Conservation (phyloP, 495 filamentous ascomycete species). For the Lasiosphaeria hispida region DNA sequence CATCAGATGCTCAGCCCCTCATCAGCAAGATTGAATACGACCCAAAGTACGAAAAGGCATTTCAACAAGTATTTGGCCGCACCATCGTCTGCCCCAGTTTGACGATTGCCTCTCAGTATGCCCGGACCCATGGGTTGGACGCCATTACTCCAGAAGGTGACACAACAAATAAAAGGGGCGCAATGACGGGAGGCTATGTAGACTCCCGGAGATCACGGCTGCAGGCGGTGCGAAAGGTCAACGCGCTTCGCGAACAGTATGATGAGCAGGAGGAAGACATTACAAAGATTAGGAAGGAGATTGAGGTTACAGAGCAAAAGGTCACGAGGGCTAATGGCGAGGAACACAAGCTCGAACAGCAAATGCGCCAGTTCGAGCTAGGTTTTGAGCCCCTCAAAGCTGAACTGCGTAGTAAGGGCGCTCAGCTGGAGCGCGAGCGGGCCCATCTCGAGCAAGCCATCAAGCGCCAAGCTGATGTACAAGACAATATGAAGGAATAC, state of each 20-base stretch:
- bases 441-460: constrained; percentile 72
- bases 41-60: constrained; percentile 72
- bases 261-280: constrained; percentile 58
- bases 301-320: constrained; percentile 79
- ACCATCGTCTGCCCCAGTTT: constrained; percentile 92
- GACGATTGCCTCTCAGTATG: constrained; percentile 80
- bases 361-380: constrained; percentile 71
- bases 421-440: constrained; percentile 68
- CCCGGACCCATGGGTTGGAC: constrained; percentile 82
- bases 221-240: constrained; percentile 74
- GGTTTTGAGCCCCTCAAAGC: constrained; percentile 76
- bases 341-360: constrained; percentile 78
- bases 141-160: constrained; percentile 95
- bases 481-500: constrained; percentile 70
- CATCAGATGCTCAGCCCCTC: constrained; percentile 82
- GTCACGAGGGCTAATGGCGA: constrained; percentile 79
- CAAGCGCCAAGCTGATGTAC: constrained; percentile 66
- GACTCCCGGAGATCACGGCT: constrained; percentile 80
- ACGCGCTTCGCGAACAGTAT: constrained; percentile 69
- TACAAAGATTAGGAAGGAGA: constrained; percentile 46
- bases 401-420: constrained; percentile 68
- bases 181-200: constrained; percentile 88
- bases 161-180: constrained; percentile 88
- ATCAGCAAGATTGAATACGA: constrained; percentile 84
- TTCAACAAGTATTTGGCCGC: constrained; percentile 92